Percentiles rank a stretch among this genome's conserved stretches.
Evolutionary conservation across 129 eudicot species (phyloP).

Genomic region (Ambrosia trifida): DNA sequence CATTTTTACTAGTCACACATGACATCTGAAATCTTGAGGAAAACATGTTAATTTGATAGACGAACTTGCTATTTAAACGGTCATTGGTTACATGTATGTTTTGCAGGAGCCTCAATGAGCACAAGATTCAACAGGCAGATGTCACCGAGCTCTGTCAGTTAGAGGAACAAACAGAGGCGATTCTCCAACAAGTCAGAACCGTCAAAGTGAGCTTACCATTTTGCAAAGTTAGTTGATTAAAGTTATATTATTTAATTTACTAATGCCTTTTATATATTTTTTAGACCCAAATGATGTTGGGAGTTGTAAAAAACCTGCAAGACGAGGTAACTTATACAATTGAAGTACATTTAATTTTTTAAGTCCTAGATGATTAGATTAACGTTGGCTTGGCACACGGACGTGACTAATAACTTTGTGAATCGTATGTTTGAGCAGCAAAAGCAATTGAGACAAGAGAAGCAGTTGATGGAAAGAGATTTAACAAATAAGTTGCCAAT

Average conservation of each 20-base stretch:
- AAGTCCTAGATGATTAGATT: too few species aligned
- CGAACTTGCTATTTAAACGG: neutral
- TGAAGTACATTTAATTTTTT: too few species aligned
- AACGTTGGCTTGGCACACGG: too few species aligned
- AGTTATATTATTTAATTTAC: too few species aligned
- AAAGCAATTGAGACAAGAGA: constrained; percentile 27
- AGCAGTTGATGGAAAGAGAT: constrained; percentile 26
- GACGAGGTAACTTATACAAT: constrained; percentile 18
- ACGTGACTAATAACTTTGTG: constrained; percentile 2
- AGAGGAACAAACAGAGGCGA: constrained; percentile 22
- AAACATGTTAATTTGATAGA: neutral
- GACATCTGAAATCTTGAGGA: too few species aligned
- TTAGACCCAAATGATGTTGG: constrained; percentile 34
- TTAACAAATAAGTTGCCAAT: constrained; percentile 8
- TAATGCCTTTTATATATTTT: neutral
- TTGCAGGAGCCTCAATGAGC: constrained; percentile 30
- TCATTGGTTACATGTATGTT: neutral
- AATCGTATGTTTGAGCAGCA: constrained; percentile 10
- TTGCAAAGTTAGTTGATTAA: neutral
- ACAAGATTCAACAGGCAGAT: constrained; percentile 24
- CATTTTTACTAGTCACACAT: too few species aligned
- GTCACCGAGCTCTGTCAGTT: constrained; percentile 26
- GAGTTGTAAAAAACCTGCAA: constrained; percentile 24
- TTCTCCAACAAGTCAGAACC: constrained; percentile 23
- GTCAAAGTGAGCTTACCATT: constrained; percentile 20